Evolutionary conservation across 441 rosid species (phyloP).

Genomic region (Melastoma candidum): DNA sequence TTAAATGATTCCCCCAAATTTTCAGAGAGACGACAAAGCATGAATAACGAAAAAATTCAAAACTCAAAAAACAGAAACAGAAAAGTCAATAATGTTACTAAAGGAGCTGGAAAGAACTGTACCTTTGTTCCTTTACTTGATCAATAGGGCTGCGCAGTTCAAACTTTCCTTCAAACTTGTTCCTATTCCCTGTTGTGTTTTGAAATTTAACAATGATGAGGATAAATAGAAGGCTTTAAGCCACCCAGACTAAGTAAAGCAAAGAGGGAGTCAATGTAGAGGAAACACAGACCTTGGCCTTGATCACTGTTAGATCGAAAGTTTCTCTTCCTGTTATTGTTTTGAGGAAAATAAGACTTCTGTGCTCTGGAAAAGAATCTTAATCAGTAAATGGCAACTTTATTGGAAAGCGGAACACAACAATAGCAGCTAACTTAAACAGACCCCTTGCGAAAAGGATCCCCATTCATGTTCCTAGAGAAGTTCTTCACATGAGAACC

Average conservation of each 20-base stretch:
- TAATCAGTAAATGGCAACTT: conserved; percentile 5
- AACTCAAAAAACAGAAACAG: too few species aligned
- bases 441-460: conserved; percentile 35
- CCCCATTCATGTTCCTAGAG: conserved; percentile 26
- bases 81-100: too few species aligned
- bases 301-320: conserved; percentile 29
- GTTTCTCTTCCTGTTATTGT: conserved; percentile 35
- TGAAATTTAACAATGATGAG: not conserved
- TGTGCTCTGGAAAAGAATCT: conserved; percentile 37
- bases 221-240: not conserved
- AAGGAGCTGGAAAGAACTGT: not conserved
- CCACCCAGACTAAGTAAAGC: not conserved
- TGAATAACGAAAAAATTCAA: too few species aligned
- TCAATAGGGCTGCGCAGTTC: conserved; percentile 20
- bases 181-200: conserved; percentile 28
- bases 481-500: conserved; percentile 30
- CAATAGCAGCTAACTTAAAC: conserved; percentile 8
- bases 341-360: conserved; percentile 41
- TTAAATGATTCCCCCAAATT: too few species aligned
- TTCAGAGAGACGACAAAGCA: too few species aligned
- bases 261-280: not conserved
- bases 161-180: conserved; percentile 26
- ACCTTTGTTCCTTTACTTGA: conserved; percentile 46
- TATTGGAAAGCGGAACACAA: not conserved
- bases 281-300: conserved; percentile 43